These are phyloP conservation scores for Lentinula boryana DNA, from an alignment of 768 basidiomycete species.

Conservation along the genomic window DNA sequence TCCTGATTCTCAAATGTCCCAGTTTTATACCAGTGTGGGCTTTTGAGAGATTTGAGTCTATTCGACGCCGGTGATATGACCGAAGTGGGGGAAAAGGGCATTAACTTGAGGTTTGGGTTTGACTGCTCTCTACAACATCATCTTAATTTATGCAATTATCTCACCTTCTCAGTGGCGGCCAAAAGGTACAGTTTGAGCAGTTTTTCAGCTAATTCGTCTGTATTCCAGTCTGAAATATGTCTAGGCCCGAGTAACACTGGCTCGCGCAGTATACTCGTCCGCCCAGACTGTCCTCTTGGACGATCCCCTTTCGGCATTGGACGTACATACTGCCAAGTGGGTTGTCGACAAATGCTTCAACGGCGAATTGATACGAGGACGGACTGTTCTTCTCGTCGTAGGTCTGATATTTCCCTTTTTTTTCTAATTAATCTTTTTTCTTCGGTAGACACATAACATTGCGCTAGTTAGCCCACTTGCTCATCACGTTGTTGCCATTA, in stretches of 20 bases:
- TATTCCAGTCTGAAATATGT: not conserved
- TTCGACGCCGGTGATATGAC: conserved; percentile 45
- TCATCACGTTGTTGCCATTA: conserved; percentile 36
- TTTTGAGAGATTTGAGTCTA: conserved; percentile 37
- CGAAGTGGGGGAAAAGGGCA: conserved; percentile 47
- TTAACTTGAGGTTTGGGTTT: conserved; percentile 34
- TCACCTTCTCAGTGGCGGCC: conserved; percentile 37
- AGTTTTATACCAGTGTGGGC: conserved; percentile 33
- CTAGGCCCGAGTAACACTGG: conserved; percentile 46
- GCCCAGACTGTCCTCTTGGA: conserved; percentile 52
- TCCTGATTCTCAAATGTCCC: not conserved
- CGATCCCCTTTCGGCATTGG: conserved; percentile 47
- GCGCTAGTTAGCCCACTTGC: conserved; percentile 32
- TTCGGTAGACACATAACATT: conserved; percentile 37
- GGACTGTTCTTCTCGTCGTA: conserved; percentile 40
- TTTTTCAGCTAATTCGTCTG: conserved; percentile 11
- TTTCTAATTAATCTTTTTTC: not conserved
- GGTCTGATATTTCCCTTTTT: not conserved
- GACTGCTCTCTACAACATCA: not conserved
- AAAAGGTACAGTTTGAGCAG: conserved; percentile 30
- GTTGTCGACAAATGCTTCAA: conserved; percentile 43
- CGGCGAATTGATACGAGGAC: conserved; percentile 30
- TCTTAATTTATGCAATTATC: not conserved
- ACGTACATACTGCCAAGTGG: conserved; percentile 46
- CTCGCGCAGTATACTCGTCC: conserved; percentile 51